Evolutionary conservation across 768 basidiomycete genomes (phyloP), one percentile per base, ranked within the genome.

Genomic region (Cubamyces sp.): DNA sequence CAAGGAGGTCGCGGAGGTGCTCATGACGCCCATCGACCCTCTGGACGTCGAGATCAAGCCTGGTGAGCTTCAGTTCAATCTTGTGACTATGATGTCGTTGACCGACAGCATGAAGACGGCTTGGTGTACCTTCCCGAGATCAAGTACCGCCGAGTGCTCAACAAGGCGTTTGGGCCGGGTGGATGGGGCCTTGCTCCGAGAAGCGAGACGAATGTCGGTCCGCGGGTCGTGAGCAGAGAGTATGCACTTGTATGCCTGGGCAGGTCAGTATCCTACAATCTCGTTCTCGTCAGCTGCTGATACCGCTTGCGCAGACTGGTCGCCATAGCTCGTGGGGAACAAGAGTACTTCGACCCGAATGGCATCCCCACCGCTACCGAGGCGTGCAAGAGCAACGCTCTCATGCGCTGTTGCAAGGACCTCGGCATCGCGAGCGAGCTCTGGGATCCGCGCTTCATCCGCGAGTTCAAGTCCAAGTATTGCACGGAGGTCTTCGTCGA

Each of bases 341-440:
- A 98, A 67, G 94, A 97, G 68, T 98, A 95, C 75, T 98, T 98
- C 68, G 94, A 96, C 69, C 88, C 91, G 7, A 82, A 84, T 0
- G 94, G 94, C 15, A 87, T 98, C 52, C 85, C 96, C 1, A 98
- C 96, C 0, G 96, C 96, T 0, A 92, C 91, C 0, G 96, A 98
- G 73, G 94, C 89, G 0, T 93, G 91, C 78, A 98, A 98, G 76
- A 94, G 92, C 71, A 98, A 98, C 65, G 96, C 96, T 0, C 79
- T 98, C 30, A 97, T 98, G 96, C 81, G 96, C 34, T 98, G 96
- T 74, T 95, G 93, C 78, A 98, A 98, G 72, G 96, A 98, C 71
- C 78, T 98, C 42, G 96, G 96, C 12, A 82, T 98, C 67, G 96
- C 96, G 0, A 95, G 94, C 74, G 96, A 98, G 76, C 86, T 98